Evolutionary conservation across 495 filamentous ascomycete species (phyloP).

Genomic region (Lasiosphaeriaceae sp.): DNA sequence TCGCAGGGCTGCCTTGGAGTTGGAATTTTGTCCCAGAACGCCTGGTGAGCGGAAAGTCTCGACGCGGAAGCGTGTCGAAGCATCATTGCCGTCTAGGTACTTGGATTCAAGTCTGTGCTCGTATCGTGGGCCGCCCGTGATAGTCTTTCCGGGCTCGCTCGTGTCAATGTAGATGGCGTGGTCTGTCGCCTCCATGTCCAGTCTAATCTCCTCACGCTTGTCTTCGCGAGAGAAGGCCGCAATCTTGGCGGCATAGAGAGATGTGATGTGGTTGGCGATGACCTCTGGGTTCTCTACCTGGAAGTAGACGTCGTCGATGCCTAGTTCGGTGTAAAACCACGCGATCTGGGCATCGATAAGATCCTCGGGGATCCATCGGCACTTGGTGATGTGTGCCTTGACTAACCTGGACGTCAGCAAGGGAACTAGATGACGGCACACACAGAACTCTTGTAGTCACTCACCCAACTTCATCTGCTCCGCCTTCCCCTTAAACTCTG

Average conservation of each 20-base stretch:
- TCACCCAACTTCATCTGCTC: slow-evolving; percentile 88
- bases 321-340: slow-evolving; percentile 97
- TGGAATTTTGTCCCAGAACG: slow-evolving; percentile 47
- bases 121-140: slow-evolving; percentile 75
- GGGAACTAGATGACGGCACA: background rate
- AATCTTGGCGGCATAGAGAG: slow-evolving; percentile 94
- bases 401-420: slow-evolving; percentile 31
- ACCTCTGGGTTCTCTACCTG: slow-evolving; percentile 83
- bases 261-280: slow-evolving; percentile 90
- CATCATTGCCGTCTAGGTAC: slow-evolving; percentile 75
- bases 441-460: slow-evolving; percentile 13
- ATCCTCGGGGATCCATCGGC: slow-evolving; percentile 76
- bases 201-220: slow-evolving; percentile 84
- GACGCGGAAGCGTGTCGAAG: slow-evolving; percentile 70
- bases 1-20: slow-evolving; percentile 72
- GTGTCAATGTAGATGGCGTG: slow-evolving; percentile 99
- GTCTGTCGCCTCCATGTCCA: slow-evolving; percentile 92
- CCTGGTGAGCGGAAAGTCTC: slow-evolving; percentile 95
- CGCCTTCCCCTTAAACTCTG: slow-evolving; percentile 90
- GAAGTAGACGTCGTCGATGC: slow-evolving; percentile 99
- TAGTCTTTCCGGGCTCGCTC: slow-evolving; percentile 76
- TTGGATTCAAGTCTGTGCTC: slow-evolving; percentile 93
- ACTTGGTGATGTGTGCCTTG: slow-evolving; percentile 37
- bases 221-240: slow-evolving; percentile 92
- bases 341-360: slow-evolving; percentile 80